Conservation (phyloP, 768 basidiomycete genomes). For the Psilocybe sp. region DNA sequence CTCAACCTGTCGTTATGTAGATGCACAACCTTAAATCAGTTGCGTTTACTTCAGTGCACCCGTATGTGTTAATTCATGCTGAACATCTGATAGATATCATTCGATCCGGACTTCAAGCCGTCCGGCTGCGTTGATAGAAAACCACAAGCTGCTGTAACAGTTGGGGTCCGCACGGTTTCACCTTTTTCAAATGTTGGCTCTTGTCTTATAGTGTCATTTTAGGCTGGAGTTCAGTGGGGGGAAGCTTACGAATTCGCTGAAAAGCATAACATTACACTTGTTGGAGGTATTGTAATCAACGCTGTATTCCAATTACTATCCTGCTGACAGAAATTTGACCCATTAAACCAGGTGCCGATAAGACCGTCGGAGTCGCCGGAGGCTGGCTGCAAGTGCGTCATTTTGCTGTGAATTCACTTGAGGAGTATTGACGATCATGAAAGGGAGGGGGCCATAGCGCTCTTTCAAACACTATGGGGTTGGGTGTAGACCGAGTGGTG, state of each 20-base stretch:
- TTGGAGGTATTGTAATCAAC: constrained; percentile 25
- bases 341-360: constrained; percentile 21
- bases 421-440: neutral
- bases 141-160: constrained; percentile 25
- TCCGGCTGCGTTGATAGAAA: constrained; percentile 28
- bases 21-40: constrained; percentile 40
- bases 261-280: constrained; percentile 39
- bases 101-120: constrained; percentile 30
- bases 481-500: constrained; percentile 45
- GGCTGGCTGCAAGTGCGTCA: constrained; percentile 32
- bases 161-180: constrained; percentile 28
- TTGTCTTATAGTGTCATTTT: too few species aligned
- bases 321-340: neutral
- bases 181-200: neutral
- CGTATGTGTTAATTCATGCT: neutral
- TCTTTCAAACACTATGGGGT: constrained; percentile 41
- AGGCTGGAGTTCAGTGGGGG: constrained; percentile 46
- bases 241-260: constrained; percentile 45
- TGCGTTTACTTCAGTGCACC: neutral
- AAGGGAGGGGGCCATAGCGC: constrained; percentile 44
- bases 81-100: constrained; percentile 27
- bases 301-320: neutral
- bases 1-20: constrained; percentile 14
- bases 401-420: too few species aligned
- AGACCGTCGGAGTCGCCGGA: constrained; percentile 29